Percentiles rank a stretch among this genome's conserved stretches.
These are phyloP conservation scores for Trichoderma atrobrunneum DNA, from an alignment of 2,329 filamentous ascomycete species.

Conservation along the genomic window DNA sequence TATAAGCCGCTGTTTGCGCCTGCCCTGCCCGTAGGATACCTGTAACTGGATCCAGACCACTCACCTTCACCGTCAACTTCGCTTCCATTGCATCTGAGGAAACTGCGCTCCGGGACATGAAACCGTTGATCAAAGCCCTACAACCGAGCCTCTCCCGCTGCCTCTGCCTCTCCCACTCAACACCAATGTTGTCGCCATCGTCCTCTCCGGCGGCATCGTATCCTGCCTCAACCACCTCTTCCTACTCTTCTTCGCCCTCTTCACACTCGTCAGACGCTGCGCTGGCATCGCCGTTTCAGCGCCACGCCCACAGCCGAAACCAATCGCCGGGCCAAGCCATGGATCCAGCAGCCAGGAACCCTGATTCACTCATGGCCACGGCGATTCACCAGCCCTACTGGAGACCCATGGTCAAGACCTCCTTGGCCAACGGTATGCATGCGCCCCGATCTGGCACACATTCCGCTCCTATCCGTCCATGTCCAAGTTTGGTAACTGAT, in stretches of 20 bases:
- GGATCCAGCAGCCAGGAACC: neutral
- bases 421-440: constrained; percentile 21
- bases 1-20: constrained; percentile 12
- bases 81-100: neutral
- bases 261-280: neutral
- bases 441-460: neutral
- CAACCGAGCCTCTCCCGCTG: constrained; percentile 15
- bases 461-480: neutral
- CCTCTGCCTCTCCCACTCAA: neutral
- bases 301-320: neutral
- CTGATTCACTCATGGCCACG: neutral
- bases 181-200: constrained; percentile 11
- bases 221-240: constrained; percentile 6
- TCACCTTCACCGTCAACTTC: neutral
- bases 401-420: constrained; percentile 13
- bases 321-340: neutral
- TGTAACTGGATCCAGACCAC: neutral
- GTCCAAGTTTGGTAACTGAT: neutral
- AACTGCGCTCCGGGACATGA: constrained; percentile 7
- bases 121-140: constrained; percentile 18
- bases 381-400: neutral
- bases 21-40: neutral
- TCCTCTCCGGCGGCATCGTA: constrained; percentile 9
- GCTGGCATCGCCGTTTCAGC: neutral
- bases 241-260: constrained; percentile 13